Percentiles rank a stretch among this genome's conserved stretches.
Evolutionary conservation across 148 eudicot species (phyloP).

Genomic region (Camellia japonica): DNA sequence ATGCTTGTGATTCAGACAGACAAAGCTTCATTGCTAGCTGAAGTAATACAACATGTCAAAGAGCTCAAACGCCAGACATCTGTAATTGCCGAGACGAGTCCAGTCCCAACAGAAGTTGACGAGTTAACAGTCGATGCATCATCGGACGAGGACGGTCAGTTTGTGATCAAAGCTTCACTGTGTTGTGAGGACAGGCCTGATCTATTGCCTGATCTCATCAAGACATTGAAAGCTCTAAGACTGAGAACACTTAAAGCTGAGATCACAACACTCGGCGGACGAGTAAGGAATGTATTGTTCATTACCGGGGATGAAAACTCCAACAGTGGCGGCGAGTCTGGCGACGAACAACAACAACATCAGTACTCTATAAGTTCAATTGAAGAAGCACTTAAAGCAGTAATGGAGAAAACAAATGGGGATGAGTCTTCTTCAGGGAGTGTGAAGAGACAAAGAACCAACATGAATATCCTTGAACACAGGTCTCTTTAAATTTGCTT

Average conservation of each 20-base stretch:
- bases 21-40: conserved; percentile 96
- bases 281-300: conserved; percentile 83
- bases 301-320: conserved; percentile 52
- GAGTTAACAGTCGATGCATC: conserved; percentile 67
- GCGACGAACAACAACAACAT: conserved; percentile 20
- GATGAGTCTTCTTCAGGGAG: conserved; percentile 69
- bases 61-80: conserved; percentile 91
- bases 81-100: conserved; percentile 59
- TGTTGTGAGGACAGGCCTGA: conserved; percentile 90
- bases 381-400: conserved; percentile 77
- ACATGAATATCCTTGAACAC: conserved; percentile 41
- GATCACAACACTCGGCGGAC: conserved; percentile 85
- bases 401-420: conserved; percentile 71
- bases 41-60: conserved; percentile 95
- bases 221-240: conserved; percentile 64
- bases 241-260: conserved; percentile 84
- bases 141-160: conserved; percentile 49
- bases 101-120: conserved; percentile 75
- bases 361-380: conserved; percentile 59
- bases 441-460: conserved; percentile 94
- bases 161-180: conserved; percentile 73
- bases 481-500: conserved; percentile 35
- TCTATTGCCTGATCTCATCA: conserved; percentile 79
- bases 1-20: conserved; percentile 55
- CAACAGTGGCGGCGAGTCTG: neutral